Conservation (phyloP, 2,329 filamentous ascomycete genomes). For the Aaosphaeria pasadenensis region DNA sequence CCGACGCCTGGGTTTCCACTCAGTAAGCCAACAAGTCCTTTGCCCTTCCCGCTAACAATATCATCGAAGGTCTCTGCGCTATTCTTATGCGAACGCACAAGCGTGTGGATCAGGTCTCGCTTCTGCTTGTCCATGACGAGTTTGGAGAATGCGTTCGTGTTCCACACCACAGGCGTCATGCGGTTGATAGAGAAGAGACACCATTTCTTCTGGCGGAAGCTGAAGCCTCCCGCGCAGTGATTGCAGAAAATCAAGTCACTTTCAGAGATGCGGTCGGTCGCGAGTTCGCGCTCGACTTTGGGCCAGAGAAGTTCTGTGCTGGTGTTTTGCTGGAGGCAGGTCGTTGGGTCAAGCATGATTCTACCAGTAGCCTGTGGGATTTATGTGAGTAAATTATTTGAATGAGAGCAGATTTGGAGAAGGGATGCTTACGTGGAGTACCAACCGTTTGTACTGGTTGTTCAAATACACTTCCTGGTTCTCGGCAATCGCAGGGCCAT, state of each 20-base stretch:
- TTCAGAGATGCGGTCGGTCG: conserved; percentile 45
- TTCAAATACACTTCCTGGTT: not conserved
- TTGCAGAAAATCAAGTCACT: conserved; percentile 40
- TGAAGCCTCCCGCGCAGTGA: conserved; percentile 2
- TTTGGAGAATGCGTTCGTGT: conserved; percentile 45
- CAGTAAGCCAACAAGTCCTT: conserved; percentile 73
- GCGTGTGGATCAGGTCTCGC: conserved; percentile 17
- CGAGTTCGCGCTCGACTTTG: conserved; percentile 1
- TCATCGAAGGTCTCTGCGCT: conserved; percentile 66
- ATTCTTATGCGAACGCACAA: not conserved
- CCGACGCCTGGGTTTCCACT: conserved; percentile 81
- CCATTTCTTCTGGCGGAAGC: conserved; percentile 15
- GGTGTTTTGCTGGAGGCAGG: conserved; percentile 8
- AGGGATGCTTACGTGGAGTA: not conserved
- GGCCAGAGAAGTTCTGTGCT: conserved; percentile 9
- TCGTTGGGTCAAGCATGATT: conserved; percentile 10
- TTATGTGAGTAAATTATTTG: conserved; percentile 3
- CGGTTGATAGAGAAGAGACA: conserved; percentile 34
- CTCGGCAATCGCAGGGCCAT: conserved; percentile 3
- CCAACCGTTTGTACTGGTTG: conserved; percentile 1
- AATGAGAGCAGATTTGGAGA: not conserved
- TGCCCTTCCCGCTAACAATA: conserved; percentile 66
- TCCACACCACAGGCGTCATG: conserved; percentile 43
- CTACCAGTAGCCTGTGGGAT: conserved; percentile 3
- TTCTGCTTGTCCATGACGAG: conserved; percentile 30